These are phyloP conservation scores for Myxozyma melibiosi DNA, from an alignment of 805 yeast genomes.

Conservation along the genomic window DNA sequence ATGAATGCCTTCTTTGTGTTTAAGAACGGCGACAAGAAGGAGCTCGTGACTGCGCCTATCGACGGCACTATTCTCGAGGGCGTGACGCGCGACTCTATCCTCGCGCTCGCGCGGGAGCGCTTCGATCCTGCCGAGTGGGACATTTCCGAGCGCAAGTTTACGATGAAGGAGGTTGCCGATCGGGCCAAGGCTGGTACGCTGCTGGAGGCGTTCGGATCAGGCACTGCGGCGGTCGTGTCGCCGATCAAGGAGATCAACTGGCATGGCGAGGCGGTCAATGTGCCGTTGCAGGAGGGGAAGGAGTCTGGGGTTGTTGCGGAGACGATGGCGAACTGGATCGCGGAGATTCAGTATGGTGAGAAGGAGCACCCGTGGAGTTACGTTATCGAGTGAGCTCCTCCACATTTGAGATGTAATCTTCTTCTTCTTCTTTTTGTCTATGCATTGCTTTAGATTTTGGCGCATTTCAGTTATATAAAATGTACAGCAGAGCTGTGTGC, in stretches of 20 bases:
- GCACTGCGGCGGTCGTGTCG: slow-evolving; percentile 96
- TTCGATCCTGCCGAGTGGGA: slow-evolving; percentile 78
- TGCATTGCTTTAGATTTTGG: too few species aligned
- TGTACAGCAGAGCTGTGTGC: slow-evolving; percentile 1
- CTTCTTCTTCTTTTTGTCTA: not conserved
- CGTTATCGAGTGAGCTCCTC: slow-evolving; percentile 8
- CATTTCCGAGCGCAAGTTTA: slow-evolving; percentile 77
- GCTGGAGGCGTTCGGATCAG: slow-evolving; percentile 94
- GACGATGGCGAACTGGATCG: slow-evolving; percentile 80
- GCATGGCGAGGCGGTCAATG: slow-evolving; percentile 68
- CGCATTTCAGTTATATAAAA: not conserved
- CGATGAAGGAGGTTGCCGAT: slow-evolving; percentile 78
- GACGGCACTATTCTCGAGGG: slow-evolving; percentile 98
- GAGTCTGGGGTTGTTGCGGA: slow-evolving; percentile 79
- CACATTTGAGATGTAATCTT: not conserved
- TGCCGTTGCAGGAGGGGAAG: slow-evolving; percentile 80
- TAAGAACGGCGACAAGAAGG: slow-evolving; percentile 78
- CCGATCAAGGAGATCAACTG: slow-evolving; percentile 89
- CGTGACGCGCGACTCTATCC: slow-evolving; percentile 89
- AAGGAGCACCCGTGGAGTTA: slow-evolving; percentile 51
- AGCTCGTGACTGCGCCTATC: slow-evolving; percentile 91
- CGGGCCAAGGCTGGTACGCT: slow-evolving; percentile 78
- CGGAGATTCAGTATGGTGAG: slow-evolving; percentile 86
- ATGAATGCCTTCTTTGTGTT: slow-evolving; percentile 94
- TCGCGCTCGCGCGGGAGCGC: slow-evolving; percentile 73